Evolutionary conservation across 1,284 basidiomycete genomes (phyloP).

Genomic region (Thelephora terrestris): DNA sequence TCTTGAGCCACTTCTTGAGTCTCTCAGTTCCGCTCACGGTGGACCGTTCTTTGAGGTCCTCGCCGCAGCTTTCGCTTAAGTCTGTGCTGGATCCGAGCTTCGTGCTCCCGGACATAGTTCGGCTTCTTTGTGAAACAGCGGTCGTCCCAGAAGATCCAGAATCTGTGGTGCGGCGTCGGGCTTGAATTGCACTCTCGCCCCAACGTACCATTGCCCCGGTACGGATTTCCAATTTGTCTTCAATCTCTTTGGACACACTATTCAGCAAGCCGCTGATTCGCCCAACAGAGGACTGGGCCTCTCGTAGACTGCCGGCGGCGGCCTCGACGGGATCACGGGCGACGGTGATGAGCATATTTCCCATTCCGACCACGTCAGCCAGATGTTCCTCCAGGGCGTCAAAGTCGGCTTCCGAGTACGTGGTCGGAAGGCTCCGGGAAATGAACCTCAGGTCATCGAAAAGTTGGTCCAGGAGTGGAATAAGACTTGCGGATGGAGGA

Average conservation of each 20-base stretch:
- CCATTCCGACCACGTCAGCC: constrained; percentile 34
- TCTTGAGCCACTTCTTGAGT: constrained; percentile 54
- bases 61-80: constrained; percentile 1
- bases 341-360: constrained; percentile 33
- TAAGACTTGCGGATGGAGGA: constrained; percentile 23
- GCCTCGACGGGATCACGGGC: constrained; percentile 44
- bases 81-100: background rate
- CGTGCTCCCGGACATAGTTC: background rate
- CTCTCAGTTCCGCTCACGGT: constrained; percentile 27
- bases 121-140: constrained; percentile 13
- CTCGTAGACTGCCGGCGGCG: constrained; percentile 36
- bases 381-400: constrained; percentile 35
- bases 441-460: constrained; percentile 43
- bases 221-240: constrained; percentile 24
- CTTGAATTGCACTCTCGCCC: constrained; percentile 11
- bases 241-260: constrained; percentile 31
- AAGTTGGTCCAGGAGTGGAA: constrained; percentile 35
- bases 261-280: constrained; percentile 20
- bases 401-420: constrained; percentile 21
- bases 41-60: constrained; percentile 3
- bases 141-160: constrained; percentile 20
- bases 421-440: constrained; percentile 22
- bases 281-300: constrained; percentile 23
- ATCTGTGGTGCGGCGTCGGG: constrained; percentile 19
- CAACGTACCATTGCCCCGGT: background rate